These are phyloP conservation scores for Diplodia corticola DNA, from an alignment of 2,329 filamentous ascomycete genomes.

Conservation along the genomic window DNA sequence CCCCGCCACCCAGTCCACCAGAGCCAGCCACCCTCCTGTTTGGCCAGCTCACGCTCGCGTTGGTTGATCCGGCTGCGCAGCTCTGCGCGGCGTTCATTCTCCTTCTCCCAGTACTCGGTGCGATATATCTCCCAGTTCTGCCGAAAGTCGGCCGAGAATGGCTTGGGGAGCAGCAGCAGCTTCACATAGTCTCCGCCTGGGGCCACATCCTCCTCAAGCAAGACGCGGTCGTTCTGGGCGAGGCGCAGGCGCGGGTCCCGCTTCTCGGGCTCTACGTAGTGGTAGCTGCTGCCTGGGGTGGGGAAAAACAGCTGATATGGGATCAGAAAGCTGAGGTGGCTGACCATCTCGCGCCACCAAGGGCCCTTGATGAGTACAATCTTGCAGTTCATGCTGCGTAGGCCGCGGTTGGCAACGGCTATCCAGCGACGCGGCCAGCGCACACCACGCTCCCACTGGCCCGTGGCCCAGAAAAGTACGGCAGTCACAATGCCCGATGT, in stretches of 20 bases:
- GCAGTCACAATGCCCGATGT: conserved; percentile 87
- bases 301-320: conserved; percentile 73
- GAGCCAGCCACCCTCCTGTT: conserved; percentile 69
- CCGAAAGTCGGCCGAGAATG: conserved; percentile 89
- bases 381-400: conserved; percentile 94
- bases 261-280: conserved; percentile 69
- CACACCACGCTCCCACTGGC: conserved; percentile 93
- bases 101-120: conserved; percentile 93
- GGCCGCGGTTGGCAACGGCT: conserved; percentile 80
- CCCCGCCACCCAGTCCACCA: conserved; percentile 82
- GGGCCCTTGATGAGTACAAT: conserved; percentile 83
- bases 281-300: conserved; percentile 68
- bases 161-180: conserved; percentile 85
- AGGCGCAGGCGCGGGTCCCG: conserved; percentile 27
- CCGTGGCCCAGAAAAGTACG: conserved; percentile 87
- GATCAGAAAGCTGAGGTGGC: conserved; percentile 73
- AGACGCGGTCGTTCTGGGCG: conserved; percentile 49
- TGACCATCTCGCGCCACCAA: conserved; percentile 76
- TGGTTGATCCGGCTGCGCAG: conserved; percentile 70
- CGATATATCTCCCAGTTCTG: conserved; percentile 97
- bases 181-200: conserved; percentile 91
- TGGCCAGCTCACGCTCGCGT: conserved; percentile 67
- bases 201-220: conserved; percentile 85
- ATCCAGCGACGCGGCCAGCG: conserved; percentile 94
- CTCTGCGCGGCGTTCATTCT: conserved; percentile 82